Base-by-base conservation (phyloP, 1,139 yeast genomes). In the Geotrichum cucujoidarum region DNA sequence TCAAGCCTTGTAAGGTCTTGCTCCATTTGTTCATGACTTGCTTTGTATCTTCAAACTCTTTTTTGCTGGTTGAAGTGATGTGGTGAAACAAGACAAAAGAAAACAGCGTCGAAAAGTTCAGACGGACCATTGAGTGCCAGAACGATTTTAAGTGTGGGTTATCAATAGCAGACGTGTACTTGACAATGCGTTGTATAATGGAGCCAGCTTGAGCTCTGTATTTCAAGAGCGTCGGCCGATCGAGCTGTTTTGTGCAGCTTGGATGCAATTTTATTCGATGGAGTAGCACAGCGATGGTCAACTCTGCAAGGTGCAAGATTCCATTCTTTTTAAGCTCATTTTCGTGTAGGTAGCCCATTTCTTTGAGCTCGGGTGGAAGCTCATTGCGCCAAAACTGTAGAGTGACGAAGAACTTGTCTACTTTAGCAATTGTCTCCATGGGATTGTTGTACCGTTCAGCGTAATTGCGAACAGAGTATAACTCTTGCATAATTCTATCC, bases 121-220 rank as follows among this genome's bases (percentile, higher is more conserved):
- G 59, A 14, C 66, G 55, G 17, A 66, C 59, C 36, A 64, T 57
- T 5, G 68, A 57, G 33, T 65, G 62, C 71, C 71, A 67, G 47
- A 64, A 67, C 5, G 70, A 68, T 51, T 64, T 67, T 30, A 66
- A 49, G 49, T 67, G 70, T 21, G 66, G 55, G 46, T 67, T 70
- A 14, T 67, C 62, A 46, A 67, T 65, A 22, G 61, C 68, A 10
- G 64, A 51, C 1, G 68, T 65, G 52, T 64, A 66, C 32, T 53
- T 54, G 43, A 65, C 53, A 31, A 67, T 59, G 11, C 63, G 47
- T 37, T 62, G 62, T 11, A 67, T 65, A 8, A 63, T 55, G 27
- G 58, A 65, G 1, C 56, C 53, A 1, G 69, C 68, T 34, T 57
- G 59, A 2, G 53, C 57, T 16, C 70, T 60, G 41, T 59, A 61